Evolutionary conservation across 2,329 filamentous ascomycete genomes (phyloP).

Genomic region (Paraconiothyrium brasiliense): DNA sequence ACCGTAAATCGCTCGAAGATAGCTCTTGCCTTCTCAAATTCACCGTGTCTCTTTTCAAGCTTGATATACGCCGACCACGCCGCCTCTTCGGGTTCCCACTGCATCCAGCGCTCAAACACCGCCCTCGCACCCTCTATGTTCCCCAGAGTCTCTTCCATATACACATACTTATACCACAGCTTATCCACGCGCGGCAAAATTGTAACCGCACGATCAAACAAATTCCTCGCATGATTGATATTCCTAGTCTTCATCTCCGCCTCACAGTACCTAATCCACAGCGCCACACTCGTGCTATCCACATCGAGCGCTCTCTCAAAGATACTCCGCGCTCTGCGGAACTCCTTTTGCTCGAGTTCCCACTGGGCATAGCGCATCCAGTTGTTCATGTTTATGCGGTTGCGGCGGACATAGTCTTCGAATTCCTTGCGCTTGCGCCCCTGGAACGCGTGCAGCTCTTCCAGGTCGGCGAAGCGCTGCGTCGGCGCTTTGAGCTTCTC

Average conservation of each 20-base stretch:
- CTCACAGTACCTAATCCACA: conserved; percentile 96
- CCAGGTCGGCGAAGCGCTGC: conserved; percentile 93
- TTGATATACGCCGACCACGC: conserved; percentile 98
- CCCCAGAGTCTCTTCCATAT: conserved; percentile 97
- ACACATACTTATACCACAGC: conserved; percentile 99
- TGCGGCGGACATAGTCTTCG: conserved; percentile 96
- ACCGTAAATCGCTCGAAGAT: conserved; percentile 92
- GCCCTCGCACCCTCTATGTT: conserved; percentile 92
- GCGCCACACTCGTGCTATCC: conserved; percentile 82
- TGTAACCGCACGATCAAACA: conserved; percentile 93
- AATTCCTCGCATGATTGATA: conserved; percentile 94
- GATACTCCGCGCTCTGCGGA: conserved; percentile 85
- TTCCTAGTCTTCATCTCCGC: conserved; percentile 81
- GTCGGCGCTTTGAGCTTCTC: conserved; percentile 86
- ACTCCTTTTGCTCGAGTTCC: conserved; percentile 99
- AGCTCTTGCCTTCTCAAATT: conserved; percentile 87
- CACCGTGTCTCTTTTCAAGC: conserved; percentile 92
- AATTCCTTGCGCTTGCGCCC: conserved; percentile 96
- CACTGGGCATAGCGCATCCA: conserved; percentile 98
- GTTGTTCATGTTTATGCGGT: conserved; percentile 96
- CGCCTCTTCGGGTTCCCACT: conserved; percentile 95
- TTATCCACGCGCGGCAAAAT: conserved; percentile 92
- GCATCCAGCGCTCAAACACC: conserved; percentile 98
- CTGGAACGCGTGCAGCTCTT: conserved; percentile 98
- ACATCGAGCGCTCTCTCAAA: conserved; percentile 96